Conservation (phyloP, 495 filamentous ascomycete species). For the Penicillium odoratum region DNA sequence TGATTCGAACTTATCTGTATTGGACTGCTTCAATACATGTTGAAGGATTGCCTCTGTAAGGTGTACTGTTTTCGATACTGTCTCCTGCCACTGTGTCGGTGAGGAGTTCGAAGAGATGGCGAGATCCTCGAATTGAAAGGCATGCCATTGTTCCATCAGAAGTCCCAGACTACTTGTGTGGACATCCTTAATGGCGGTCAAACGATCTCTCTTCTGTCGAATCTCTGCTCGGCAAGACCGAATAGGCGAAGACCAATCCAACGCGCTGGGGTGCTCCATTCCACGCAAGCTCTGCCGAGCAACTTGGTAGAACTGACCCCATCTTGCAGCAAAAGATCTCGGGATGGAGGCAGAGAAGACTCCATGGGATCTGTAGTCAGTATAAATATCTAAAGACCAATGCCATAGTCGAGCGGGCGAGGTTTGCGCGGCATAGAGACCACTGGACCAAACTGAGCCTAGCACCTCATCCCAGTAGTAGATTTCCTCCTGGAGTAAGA, state of each 20-base stretch:
- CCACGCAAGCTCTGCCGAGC: constrained; percentile 68
- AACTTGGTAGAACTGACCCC: constrained; percentile 78
- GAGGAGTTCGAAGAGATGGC: constrained; percentile 10
- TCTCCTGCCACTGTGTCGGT: constrained; percentile 66
- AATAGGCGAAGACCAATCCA: constrained; percentile 66
- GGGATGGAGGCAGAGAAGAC: not conserved
- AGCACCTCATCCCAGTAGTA: constrained; percentile 91
- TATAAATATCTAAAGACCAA: constrained; percentile 62
- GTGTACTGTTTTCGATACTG: constrained; percentile 68
- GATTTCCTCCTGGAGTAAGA: constrained; percentile 79
- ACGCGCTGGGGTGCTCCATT: constrained; percentile 56
- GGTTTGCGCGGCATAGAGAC: constrained; percentile 79
- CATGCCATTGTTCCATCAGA: constrained; percentile 77
- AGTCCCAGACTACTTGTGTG: constrained; percentile 86
- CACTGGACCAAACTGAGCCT: constrained; percentile 66
- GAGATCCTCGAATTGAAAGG: constrained; percentile 52
- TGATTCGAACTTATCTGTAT: constrained; percentile 69
- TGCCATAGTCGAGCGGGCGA: constrained; percentile 69
- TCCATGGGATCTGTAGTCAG: constrained; percentile 49
- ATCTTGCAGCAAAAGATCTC: constrained; percentile 37
- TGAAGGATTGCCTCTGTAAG: constrained; percentile 80
- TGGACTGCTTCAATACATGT: constrained; percentile 41
- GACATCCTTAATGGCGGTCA: constrained; percentile 68
- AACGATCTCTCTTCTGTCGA: constrained; percentile 61
- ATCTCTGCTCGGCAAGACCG: constrained; percentile 69